Conservation (phyloP, 371 early-diverging fungal genomes). For the Saksenaea oblongispora region DNA sequence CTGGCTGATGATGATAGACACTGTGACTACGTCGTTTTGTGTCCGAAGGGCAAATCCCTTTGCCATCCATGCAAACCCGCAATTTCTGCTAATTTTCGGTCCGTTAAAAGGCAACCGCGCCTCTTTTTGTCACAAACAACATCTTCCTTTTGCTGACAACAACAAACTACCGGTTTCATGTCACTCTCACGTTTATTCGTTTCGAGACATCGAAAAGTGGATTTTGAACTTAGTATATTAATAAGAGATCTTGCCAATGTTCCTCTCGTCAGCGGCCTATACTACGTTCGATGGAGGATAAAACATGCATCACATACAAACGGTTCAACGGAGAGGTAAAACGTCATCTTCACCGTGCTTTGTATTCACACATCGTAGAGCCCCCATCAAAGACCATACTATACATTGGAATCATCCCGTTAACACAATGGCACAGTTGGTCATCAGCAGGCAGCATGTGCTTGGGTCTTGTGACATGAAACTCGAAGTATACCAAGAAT, state of each 20-base stretch:
- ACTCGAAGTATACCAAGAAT: slow-evolving; percentile 60
- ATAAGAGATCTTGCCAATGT: slow-evolving; percentile 66
- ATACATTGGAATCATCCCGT: slow-evolving; percentile 54
- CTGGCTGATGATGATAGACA: too few relatives aligned
- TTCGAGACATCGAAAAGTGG: slow-evolving; percentile 58
- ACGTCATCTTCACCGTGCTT: not conserved
- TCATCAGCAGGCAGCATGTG: slow-evolving; percentile 57
- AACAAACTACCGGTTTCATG: slow-evolving; percentile 10
- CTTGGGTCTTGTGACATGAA: slow-evolving; percentile 61
- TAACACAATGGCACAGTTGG: slow-evolving; percentile 36
- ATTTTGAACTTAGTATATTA: slow-evolving; percentile 48
- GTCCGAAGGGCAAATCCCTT: too few relatives aligned
- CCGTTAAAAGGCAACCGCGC: too few relatives aligned
- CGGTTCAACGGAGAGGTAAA: slow-evolving; percentile 29
- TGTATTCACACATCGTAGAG: slow-evolving; percentile 22
- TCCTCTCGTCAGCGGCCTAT: slow-evolving; percentile 39
- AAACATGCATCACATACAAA: slow-evolving; percentile 25
- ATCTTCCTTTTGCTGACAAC: not conserved
- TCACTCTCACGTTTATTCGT: slow-evolving; percentile 51
- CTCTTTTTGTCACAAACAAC: too few relatives aligned
- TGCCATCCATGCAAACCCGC: too few relatives aligned
- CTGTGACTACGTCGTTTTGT: too few relatives aligned
- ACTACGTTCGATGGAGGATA: slow-evolving; percentile 33
- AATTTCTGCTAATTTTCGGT: too few relatives aligned
- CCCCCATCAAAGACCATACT: slow-evolving; percentile 56